Evolutionary conservation across 805 yeast species (phyloP).

Genomic region (Monosporozyma aerobia): DNA sequence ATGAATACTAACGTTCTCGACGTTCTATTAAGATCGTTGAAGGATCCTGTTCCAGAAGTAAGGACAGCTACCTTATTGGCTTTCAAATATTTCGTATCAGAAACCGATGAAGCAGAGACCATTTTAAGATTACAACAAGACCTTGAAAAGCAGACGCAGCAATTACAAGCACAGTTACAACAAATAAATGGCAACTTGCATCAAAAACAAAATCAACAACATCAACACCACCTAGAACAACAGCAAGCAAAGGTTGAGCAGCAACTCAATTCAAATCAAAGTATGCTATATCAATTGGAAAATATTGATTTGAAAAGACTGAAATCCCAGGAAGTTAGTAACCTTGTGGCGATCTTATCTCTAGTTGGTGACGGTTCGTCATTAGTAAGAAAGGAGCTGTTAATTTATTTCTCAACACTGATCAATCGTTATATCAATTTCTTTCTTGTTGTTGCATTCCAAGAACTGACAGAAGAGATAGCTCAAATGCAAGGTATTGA

Average conservation of each 20-base stretch:
- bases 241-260: slow-evolving; percentile 27
- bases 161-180: slow-evolving; percentile 26
- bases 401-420: slow-evolving; percentile 66
- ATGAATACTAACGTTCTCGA: slow-evolving; percentile 54
- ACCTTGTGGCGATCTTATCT: slow-evolving; percentile 59
- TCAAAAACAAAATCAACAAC: slow-evolving; percentile 20
- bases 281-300: slow-evolving; percentile 22
- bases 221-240: slow-evolving; percentile 15
- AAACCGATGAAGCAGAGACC: slow-evolving; percentile 31
- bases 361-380: slow-evolving; percentile 83
- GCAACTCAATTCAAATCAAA: slow-evolving; percentile 24
- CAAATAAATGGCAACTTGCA: slow-evolving; percentile 19
- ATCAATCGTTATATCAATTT: slow-evolving; percentile 61
- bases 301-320: slow-evolving; percentile 35
- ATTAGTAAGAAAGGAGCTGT: slow-evolving; percentile 76
- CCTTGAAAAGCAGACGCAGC: slow-evolving; percentile 27
- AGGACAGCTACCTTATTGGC: slow-evolving; percentile 76
- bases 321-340: slow-evolving; percentile 56
- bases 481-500: slow-evolving; percentile 41
- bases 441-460: slow-evolving; percentile 78
- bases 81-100: slow-evolving; percentile 57
- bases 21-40: slow-evolving; percentile 43
- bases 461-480: slow-evolving; percentile 74
- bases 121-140: slow-evolving; percentile 27
- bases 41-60: slow-evolving; percentile 93